Conservation (phyloP, 1,139 yeast genomes). For the Yamadazyma aaseri region DNA sequence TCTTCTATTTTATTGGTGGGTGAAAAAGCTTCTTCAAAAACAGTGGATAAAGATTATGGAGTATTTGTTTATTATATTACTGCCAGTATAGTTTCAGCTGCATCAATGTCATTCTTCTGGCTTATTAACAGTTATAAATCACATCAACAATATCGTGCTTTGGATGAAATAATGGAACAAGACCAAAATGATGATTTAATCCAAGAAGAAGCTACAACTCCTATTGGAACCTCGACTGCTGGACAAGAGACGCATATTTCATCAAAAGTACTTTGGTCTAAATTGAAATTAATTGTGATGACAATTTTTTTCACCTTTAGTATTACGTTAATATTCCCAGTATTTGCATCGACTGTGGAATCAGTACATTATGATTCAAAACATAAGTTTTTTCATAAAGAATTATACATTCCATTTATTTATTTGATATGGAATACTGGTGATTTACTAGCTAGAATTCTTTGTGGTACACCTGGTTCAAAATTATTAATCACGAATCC, state of each 20-base stretch:
- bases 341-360: slow-evolving; percentile 74
- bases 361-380: slow-evolving; percentile 42
- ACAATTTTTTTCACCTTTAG: slow-evolving; percentile 75
- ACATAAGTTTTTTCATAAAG: slow-evolving; percentile 38
- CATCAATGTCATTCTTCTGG: slow-evolving; percentile 43
- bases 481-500: slow-evolving; percentile 39
- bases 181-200: slow-evolving; percentile 2
- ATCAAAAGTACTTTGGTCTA: slow-evolving; percentile 50
- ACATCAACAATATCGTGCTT: slow-evolving; percentile 21
- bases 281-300: slow-evolving; percentile 60
- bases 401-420: slow-evolving; percentile 70
- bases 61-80: slow-evolving; percentile 69
- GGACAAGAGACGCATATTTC: slow-evolving; percentile 36
- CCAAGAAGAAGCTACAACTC: slow-evolving; percentile 1
- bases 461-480: slow-evolving; percentile 56
- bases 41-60: slow-evolving; percentile 42
- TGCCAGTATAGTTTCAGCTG: slow-evolving; percentile 59
- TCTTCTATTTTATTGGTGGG: slow-evolving; percentile 53
- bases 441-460: slow-evolving; percentile 73
- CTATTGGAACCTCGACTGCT: slow-evolving; percentile 5
- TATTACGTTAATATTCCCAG: slow-evolving; percentile 82
- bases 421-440: slow-evolving; percentile 86
- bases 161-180: slow-evolving; percentile 16
- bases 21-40: slow-evolving; percentile 18
- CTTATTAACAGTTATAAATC: slow-evolving; percentile 28